phyloP scores from a whole-genome alignment of 2,329 filamentous ascomycete species.

The Zymoseptoria brevis region DNA sequence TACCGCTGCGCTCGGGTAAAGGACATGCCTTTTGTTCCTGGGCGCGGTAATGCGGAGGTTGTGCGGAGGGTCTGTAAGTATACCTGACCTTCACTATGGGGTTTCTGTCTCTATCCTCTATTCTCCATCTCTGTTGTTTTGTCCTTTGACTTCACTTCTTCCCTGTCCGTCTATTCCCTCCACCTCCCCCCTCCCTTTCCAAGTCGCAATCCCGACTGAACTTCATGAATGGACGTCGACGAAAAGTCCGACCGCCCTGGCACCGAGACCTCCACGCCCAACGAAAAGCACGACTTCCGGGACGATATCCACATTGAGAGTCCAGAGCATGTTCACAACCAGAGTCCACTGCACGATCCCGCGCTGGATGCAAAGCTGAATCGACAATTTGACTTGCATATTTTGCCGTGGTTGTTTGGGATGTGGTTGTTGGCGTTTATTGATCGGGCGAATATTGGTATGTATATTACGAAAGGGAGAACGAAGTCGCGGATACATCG shows the following conservation, averaged over 20 bases:
- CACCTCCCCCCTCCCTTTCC: background rate
- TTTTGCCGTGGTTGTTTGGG: constrained; percentile 39
- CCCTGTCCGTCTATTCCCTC: background rate
- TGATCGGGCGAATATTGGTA: constrained; percentile 29
- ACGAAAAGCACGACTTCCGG: background rate
- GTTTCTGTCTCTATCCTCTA: background rate
- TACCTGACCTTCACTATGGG: background rate
- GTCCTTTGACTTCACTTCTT: background rate
- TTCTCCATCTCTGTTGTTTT: background rate
- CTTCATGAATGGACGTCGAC: background rate
- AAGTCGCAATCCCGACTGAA: background rate
- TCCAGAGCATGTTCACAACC: background rate
- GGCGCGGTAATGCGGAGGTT: background rate
- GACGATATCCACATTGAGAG: background rate
- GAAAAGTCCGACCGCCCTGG: background rate
- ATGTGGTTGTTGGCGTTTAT: constrained; percentile 42
- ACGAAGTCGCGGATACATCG: background rate
- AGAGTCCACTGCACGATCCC: background rate
- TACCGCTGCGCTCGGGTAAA: background rate
- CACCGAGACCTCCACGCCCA: background rate
- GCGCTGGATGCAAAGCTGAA: background rate
- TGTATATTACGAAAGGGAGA: background rate
- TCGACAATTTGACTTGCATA: constrained; percentile 32
- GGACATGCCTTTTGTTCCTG: background rate
- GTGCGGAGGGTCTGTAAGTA: background rate